These are phyloP conservation scores for Mediolabrus comicus DNA, from an alignment of 108 stramenopile genomes.

Conservation along the genomic window DNA sequence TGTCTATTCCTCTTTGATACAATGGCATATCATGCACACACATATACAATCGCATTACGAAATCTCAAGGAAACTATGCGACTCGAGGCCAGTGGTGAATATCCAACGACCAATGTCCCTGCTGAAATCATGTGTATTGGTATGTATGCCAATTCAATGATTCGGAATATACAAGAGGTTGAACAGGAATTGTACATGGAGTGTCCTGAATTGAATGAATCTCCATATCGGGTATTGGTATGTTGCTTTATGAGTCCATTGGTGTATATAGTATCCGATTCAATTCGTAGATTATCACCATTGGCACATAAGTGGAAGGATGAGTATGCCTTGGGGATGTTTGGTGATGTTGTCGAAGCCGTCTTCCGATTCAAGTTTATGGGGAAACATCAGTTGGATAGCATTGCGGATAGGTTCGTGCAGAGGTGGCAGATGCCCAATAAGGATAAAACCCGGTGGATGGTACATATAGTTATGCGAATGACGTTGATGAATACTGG, in stretches of 20 bases:
- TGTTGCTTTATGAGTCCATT: background rate
- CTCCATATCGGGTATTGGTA: background rate
- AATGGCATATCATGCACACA: constrained; percentile 1
- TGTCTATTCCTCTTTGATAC: constrained; percentile 7
- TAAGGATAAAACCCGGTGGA: background rate
- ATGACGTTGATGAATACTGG: background rate
- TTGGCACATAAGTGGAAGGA: background rate
- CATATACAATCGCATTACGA: background rate
- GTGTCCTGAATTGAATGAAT: background rate
- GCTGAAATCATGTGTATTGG: background rate
- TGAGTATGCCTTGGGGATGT: background rate
- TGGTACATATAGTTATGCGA: background rate
- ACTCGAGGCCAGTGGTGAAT: background rate
- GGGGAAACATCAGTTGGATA: background rate
- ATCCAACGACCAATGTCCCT: background rate
- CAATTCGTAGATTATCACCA: background rate
- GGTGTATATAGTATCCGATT: background rate
- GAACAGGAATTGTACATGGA: background rate
- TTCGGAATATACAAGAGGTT: background rate
- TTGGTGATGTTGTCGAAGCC: background rate
- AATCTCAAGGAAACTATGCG: background rate
- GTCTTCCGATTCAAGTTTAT: background rate
- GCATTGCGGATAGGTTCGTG: background rate
- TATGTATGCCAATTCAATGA: background rate
- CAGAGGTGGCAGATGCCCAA: background rate